Evolutionary conservation across 352 stramenopile genomes (phyloP), one percentile per base, ranked within the genome.

Genomic region (Albugo candida): DNA sequence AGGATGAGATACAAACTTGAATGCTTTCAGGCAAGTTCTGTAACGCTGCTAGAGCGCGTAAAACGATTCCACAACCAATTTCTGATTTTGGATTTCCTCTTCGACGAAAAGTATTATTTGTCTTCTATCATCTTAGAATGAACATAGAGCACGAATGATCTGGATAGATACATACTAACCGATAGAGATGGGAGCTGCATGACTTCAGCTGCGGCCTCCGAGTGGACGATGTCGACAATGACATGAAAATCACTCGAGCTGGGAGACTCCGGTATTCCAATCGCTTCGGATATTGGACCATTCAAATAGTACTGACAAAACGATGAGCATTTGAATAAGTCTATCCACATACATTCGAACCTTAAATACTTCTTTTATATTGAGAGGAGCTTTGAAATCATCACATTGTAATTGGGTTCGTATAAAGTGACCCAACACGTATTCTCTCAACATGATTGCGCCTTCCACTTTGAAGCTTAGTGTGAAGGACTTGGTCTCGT

Each of bases 401-500:
- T 31, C 24, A 31, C 8, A 31, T 31, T 31, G 24, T 31, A 31
- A 31, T 31, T 31, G 24, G 24, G 24, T 31, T 31, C 24, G 24
- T 8, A 31, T 55, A 49, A 81, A 65, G 12, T 81, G 62, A 24
- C 78, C 56, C 47, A 91, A 53, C 42, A 73, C 64, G 52, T 82
- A 83, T 56, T 91, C 74, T 37, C 77, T 70, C 47, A 89, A 61
- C 27, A 89, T 41, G 35, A 86, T 65, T 36, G 77, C 60, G 55
- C 77, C 84, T 14, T 74, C 74, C 47, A 89, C 48, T 56, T 86
- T 85, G 46, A 87, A 80, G 51, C 76, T 83, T 47, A 91, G 70
- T 24, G 71, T 58, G 38, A 91, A 91, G 17, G 63, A 53, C 27
- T 65, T 67, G 11, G 71, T 70, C 42, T 84, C 70, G 56, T 87